These are phyloP conservation scores for Escallonia rubra DNA, from an alignment of 129 eudicot genomes.

Conservation along the genomic window DNA sequence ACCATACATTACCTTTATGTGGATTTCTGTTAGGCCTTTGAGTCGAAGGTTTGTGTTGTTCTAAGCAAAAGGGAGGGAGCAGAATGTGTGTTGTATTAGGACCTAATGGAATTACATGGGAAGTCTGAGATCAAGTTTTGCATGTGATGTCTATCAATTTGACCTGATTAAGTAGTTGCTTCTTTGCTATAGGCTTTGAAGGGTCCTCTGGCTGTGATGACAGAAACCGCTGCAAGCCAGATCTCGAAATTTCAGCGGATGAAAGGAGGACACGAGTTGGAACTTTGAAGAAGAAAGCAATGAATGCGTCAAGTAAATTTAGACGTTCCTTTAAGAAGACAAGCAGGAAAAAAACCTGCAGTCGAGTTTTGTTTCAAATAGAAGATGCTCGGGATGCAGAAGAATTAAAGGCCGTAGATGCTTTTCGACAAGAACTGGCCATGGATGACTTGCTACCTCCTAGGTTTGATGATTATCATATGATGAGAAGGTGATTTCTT, in stretches of 20 bases:
- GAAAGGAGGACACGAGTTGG: slow-evolving; percentile 44
- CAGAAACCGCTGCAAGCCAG: slow-evolving; percentile 33
- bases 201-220: slow-evolving; percentile 34
- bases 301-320: slow-evolving; percentile 39
- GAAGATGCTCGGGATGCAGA: slow-evolving; percentile 53
- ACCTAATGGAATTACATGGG: no score
- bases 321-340: slow-evolving; percentile 48
- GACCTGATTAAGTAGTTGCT: background rate
- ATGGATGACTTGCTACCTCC: slow-evolving; percentile 59
- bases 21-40: no score
- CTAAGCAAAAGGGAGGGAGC: no score
- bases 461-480: slow-evolving; percentile 60
- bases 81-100: no score
- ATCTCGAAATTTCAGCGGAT: slow-evolving; percentile 31
- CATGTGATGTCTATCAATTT: background rate
- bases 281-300: slow-evolving; percentile 39
- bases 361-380: slow-evolving; percentile 37
- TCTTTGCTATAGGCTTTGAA: slow-evolving; percentile 31
- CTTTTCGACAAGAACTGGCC: slow-evolving; percentile 49
- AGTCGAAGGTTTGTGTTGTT: no score
- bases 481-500: slow-evolving; percentile 56
- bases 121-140: background rate
- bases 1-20: no score
- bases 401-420: slow-evolving; percentile 55
- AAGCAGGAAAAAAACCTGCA: slow-evolving; percentile 38